Evolutionary conservation across 805 yeast genomes (phyloP), one percentile per base, ranked within the genome.

Genomic region (Kluyveromyces siamensis): DNA sequence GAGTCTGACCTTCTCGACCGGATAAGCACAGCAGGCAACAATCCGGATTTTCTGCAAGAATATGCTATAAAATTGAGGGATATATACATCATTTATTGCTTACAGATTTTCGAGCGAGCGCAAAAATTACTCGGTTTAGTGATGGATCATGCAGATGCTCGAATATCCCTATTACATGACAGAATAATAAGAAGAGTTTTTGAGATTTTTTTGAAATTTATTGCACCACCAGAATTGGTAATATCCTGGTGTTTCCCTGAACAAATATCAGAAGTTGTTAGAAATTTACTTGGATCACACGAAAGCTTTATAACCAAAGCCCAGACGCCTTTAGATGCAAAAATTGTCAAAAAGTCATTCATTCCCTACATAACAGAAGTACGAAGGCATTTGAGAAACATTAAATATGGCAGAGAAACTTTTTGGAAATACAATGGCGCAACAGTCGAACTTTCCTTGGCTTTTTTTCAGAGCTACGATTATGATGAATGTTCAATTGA

Each of bases 201-300:
- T 21, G 52, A 55, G 6, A 57, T 72, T 16, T 80, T 82, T 47
- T 72, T 73, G 6, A 75, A 75, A 25, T 79, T 70, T 47, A 66
- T 81, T 58, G 85, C 87, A 0, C 76, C 83, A 1, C 88, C 88
- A 0, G 71, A 74, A 37, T 57, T 67, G 4, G 77, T 83, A 0
- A 65, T 82, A 1, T 52, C 61, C 2, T 54, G 50, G 2, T 61
- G 76, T 27, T 72, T 75, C 46, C 84, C 87, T 0, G 37, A 50
- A 1, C 48, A 52, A 4, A 56, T 71, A 7, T 51, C 68, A n/a
- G 57, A 63, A 3, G 21, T 56, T 9, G 57, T 58, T 3, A 39
- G 41, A 17, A 44, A 48, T 8, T 37, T 52, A 14, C 52, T 56
- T 1, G 52, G 50, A 8, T 53, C 54, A 44, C 45, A 56, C n/a